Percentiles rank a stretch among this genome's conserved stretches.
Conservation (phyloP, 371 early-diverging fungal genomes). For the Mucor velutinosus region DNA sequence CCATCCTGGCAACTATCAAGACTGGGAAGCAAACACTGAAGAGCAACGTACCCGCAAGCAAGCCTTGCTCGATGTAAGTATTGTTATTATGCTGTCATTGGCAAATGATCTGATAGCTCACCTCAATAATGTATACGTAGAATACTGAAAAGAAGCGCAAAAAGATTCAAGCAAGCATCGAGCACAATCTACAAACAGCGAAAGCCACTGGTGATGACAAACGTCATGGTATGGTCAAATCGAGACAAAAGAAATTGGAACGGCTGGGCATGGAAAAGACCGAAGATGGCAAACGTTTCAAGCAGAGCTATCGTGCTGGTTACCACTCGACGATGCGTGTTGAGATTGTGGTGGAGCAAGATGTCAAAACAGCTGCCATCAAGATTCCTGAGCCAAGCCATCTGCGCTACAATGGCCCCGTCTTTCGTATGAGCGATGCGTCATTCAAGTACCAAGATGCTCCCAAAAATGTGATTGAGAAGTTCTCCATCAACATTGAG, state of each 20-base stretch:
- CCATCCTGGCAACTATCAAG: slow-evolving; percentile 77
- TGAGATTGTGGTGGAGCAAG: slow-evolving; percentile 62
- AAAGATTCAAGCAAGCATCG: slow-evolving; percentile 63
- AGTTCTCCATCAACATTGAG: slow-evolving; percentile 65
- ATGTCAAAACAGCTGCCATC: slow-evolving; percentile 50
- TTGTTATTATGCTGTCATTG: neutral
- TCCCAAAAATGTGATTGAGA: slow-evolving; percentile 23
- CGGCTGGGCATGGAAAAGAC: slow-evolving; percentile 66
- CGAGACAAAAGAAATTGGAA: slow-evolving; percentile 70
- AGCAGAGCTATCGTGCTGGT: slow-evolving; percentile 66
- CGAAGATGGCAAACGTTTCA: slow-evolving; percentile 69
- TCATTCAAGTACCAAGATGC: slow-evolving; percentile 57
- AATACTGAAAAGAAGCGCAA: slow-evolving; percentile 61
- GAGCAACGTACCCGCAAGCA: slow-evolving; percentile 65
- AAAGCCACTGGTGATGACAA: slow-evolving; percentile 79
- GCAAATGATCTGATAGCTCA: neutral
- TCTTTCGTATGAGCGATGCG: slow-evolving; percentile 67
- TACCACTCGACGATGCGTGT: slow-evolving; percentile 50
- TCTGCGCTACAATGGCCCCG: slow-evolving; percentile 63
- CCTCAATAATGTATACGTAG: slow-evolving; percentile 13
- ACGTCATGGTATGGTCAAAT: slow-evolving; percentile 68
- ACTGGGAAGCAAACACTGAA: slow-evolving; percentile 65
- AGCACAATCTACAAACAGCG: slow-evolving; percentile 68
- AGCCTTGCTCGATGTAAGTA: slow-evolving; percentile 43
- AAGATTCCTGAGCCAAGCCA: slow-evolving; percentile 61